Evolutionary conservation across 2,329 filamentous ascomycete genomes (phyloP).

Genomic region (Raffaelea deltoideospora): DNA sequence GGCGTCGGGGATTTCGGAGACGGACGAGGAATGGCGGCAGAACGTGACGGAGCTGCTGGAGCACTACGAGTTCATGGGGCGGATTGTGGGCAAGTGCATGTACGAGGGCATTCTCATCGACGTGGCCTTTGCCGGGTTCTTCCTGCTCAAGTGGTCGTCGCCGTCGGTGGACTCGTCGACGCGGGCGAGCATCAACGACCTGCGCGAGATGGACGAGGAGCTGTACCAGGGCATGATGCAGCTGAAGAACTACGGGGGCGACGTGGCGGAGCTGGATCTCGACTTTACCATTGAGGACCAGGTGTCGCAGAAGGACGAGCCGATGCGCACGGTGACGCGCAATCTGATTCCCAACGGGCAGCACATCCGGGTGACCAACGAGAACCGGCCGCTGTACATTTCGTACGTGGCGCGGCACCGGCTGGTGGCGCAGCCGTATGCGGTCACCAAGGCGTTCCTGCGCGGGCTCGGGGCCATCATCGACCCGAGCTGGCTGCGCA

Average conservation of each 20-base stretch:
- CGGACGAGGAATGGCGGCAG: slow-evolving; percentile 39
- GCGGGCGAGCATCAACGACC: slow-evolving; percentile 84
- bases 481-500: slow-evolving; percentile 81
- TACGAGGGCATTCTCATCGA: slow-evolving; percentile 95
- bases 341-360: slow-evolving; percentile 67
- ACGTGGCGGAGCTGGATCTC: slow-evolving; percentile 66
- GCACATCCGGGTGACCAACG: slow-evolving; percentile 68
- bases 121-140: slow-evolving; percentile 86
- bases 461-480: slow-evolving; percentile 78
- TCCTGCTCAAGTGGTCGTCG: slow-evolving; percentile 86
- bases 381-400: slow-evolving; percentile 88
- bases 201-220: slow-evolving; percentile 79
- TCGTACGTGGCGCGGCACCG: slow-evolving; percentile 81
- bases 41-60: slow-evolving; percentile 46
- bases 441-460: slow-evolving; percentile 80
- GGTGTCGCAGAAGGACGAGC: slow-evolving; percentile 29
- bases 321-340: slow-evolving; percentile 49
- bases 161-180: slow-evolving; percentile 49
- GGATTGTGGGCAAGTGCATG: slow-evolving; percentile 88
- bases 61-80: slow-evolving; percentile 80
- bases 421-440: slow-evolving; percentile 61
- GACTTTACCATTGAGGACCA: slow-evolving; percentile 83
- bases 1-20: slow-evolving; percentile 33
- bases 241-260: slow-evolving; percentile 72
- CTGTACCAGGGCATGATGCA: slow-evolving; percentile 74